Conservation (phyloP, 2,329 filamentous ascomycete genomes). For the Aspergillus cejpii region DNA sequence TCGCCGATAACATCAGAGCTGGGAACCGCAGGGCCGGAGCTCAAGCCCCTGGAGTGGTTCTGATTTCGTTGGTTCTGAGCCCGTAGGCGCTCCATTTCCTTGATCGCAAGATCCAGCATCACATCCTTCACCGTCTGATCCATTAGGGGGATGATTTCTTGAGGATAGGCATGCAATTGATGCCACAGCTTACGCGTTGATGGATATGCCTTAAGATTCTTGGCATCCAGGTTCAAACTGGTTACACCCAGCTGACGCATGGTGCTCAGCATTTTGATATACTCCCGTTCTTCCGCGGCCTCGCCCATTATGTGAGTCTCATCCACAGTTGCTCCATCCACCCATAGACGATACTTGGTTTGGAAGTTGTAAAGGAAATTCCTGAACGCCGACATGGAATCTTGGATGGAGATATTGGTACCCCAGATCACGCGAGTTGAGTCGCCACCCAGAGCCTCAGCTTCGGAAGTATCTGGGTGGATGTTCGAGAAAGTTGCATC, state of each 20-base stretch:
- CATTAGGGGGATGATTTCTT: conserved; percentile 94
- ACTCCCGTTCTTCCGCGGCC: conserved; percentile 70
- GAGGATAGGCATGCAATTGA: conserved; percentile 86
- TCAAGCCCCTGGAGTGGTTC: conserved; percentile 49
- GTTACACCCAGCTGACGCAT: conserved; percentile 84
- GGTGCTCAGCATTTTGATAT: conserved; percentile 75
- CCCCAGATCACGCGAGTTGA: conserved; percentile 89
- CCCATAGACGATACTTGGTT: conserved; percentile 87
- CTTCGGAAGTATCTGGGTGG: conserved; percentile 84
- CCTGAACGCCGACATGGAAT: conserved; percentile 80
- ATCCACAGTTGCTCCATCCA: conserved; percentile 72
- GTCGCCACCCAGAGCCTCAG: conserved; percentile 74
- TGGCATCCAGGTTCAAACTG: conserved; percentile 79
- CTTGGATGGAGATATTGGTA: conserved; percentile 89
- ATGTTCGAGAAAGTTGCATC: conserved; percentile 61
- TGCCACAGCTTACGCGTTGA: conserved; percentile 91
- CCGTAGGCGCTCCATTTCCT: conserved; percentile 66
- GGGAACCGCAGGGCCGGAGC: conserved; percentile 69
- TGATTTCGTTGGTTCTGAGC: conserved; percentile 46
- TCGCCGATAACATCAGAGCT: conserved; percentile 65
- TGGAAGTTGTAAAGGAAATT: conserved; percentile 90
- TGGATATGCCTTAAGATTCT: conserved; percentile 86
- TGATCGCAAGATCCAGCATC: conserved; percentile 81
- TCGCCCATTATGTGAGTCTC: conserved; percentile 62
- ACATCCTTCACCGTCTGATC: conserved; percentile 89